phyloP scores from a whole-genome alignment of 1,284 basidiomycete genomes.

The Rhodotorula sp. region DNA sequence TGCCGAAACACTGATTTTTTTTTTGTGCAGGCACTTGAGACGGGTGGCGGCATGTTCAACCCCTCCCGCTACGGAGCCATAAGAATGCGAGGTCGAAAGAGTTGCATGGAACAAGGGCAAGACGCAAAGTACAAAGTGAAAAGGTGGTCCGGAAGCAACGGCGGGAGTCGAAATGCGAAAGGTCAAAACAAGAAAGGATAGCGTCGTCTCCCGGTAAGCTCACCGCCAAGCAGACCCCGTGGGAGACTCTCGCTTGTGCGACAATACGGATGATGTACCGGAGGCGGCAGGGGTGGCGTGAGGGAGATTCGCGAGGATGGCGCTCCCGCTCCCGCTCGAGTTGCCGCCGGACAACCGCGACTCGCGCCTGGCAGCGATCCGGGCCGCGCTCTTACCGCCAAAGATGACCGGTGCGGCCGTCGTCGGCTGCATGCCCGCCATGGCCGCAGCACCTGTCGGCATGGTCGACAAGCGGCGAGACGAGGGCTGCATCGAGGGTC shows the following conservation, averaged over 20 bases:
- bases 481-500: slow-evolving; percentile 9
- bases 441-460: not conserved
- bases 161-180: not conserved
- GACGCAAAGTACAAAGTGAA: not conserved
- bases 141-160: not conserved
- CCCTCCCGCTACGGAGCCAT: no score
- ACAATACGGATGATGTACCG: not conserved
- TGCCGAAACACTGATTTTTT: no score
- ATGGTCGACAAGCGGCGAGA: slow-evolving; percentile 14
- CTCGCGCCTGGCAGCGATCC: slow-evolving; percentile 34
- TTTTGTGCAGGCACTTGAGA: no score
- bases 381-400: slow-evolving; percentile 32
- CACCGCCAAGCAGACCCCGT: not conserved
- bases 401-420: slow-evolving; percentile 12
- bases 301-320: not conserved
- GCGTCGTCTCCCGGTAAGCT: not conserved
- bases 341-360: slow-evolving; percentile 22
- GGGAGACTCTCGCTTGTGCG: not conserved
- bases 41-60: no score
- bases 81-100: not conserved
- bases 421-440: slow-evolving; percentile 4
- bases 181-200: not conserved
- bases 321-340: slow-evolving; percentile 6
- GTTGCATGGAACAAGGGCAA: not conserved
- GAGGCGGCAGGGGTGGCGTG: not conserved